These are phyloP conservation scores for Sarocladium oryzae DNA, from an alignment of 2,329 filamentous ascomycete genomes.

Conservation along the genomic window DNA sequence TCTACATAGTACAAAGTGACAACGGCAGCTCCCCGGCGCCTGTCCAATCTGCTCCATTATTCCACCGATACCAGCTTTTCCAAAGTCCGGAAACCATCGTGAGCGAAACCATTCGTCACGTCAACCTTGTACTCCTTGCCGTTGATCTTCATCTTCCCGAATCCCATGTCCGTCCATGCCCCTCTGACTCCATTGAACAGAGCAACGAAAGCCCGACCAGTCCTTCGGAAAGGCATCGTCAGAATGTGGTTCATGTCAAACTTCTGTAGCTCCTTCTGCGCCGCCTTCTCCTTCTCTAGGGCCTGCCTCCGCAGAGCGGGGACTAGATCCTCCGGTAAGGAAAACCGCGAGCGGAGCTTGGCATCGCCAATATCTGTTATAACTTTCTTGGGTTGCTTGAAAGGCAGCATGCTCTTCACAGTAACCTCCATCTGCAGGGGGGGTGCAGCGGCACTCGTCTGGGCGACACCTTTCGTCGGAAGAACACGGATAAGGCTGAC, in stretches of 20 bases:
- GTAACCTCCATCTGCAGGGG: constrained; percentile 45
- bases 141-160: constrained; percentile 42
- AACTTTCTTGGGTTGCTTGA: constrained; percentile 37
- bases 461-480: constrained; percentile 23
- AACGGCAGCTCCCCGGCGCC: too few species aligned
- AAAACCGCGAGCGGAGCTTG: constrained; percentile 30
- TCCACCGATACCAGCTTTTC: constrained; percentile 43
- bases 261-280: constrained; percentile 33
- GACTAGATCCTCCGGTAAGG: constrained; percentile 30
- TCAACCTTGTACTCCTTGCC: constrained; percentile 51
- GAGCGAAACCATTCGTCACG: constrained; percentile 48
- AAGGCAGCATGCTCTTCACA: constrained; percentile 42
- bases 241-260: constrained; percentile 50
- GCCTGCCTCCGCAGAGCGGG: constrained; percentile 27
- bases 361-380: constrained; percentile 28
- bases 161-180: constrained; percentile 51
- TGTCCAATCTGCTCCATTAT: not conserved
- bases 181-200: constrained; percentile 41
- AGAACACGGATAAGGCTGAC: constrained; percentile 53
- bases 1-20: too few species aligned
- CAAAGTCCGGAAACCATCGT: constrained; percentile 52
- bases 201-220: constrained; percentile 31
- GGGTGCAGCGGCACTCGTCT: constrained; percentile 14
- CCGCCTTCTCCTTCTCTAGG: constrained; percentile 25
- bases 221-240: constrained; percentile 50